Evolutionary conservation across 2,329 filamentous ascomycete genomes (phyloP), one percentile per base, ranked within the genome.

Genomic region (Apiospora kogelbergensis): DNA sequence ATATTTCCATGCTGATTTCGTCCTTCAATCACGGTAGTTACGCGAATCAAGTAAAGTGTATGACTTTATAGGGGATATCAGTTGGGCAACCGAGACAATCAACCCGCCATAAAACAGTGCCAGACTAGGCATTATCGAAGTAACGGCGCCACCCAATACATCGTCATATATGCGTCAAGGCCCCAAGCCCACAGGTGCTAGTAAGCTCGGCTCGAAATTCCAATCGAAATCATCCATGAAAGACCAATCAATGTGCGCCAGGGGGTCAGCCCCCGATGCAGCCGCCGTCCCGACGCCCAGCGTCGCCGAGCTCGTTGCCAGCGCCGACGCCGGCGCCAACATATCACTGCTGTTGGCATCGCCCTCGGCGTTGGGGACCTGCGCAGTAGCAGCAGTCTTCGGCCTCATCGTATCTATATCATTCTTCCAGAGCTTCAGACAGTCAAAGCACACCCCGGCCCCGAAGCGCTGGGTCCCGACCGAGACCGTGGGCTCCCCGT

Each of bases 381-480:
- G 67, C 17, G 63, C 60, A 46, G 45, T 48, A 42, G 10, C 4
- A 42, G 40, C 17, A 15, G 40, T 42, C 60, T 48, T 69, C 17
- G 66, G 30, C 40, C 68, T 70, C 46, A 64, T 68, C 33, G 68
- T 41, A 30, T 70, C 64, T 40, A 73, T 71, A 63, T 77, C 78
- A 41, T 70, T 71, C 68, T 78, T 86, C 82, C 84, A 88, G 44
- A 81, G 76, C 42, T 80, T 76, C 7, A 88, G 77, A 70, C 85
- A 88, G 72, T 84, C 85, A 70, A 84, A 85, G 5, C 82, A 82
- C 41, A 86, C 78, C 65, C 84, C 83, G 3, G 84, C 84, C 20
- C 83, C 81, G 5, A 87, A 80, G 1, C 86, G 82, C 69, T 83
- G 81, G 2, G 82, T 81, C 44, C 83, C 82, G 15, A 78, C 76